These are phyloP conservation scores for Cyberlindnera xylosilytica DNA, from an alignment of 805 yeast species.

Conservation along the genomic window DNA sequence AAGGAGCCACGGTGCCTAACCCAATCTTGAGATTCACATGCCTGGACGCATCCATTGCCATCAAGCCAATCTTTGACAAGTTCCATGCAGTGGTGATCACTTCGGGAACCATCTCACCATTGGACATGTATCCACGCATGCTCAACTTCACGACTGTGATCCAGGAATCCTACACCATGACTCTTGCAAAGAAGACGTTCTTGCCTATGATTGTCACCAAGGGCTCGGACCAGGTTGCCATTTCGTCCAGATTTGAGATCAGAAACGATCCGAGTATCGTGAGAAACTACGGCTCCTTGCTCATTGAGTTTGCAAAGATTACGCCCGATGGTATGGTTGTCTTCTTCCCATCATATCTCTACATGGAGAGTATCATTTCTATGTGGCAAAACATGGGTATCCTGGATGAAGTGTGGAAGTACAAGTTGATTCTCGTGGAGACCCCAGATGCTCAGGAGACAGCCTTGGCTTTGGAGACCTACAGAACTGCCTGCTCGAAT, in stretches of 20 bases:
- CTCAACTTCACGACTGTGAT: slow-evolving; percentile 88
- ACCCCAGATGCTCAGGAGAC: slow-evolving; percentile 99
- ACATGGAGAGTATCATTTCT: slow-evolving; percentile 96
- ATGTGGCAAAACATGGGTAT: slow-evolving; percentile 99
- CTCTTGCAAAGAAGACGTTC: slow-evolving; percentile 86
- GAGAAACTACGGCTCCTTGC: slow-evolving; percentile 89
- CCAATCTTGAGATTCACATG: slow-evolving; percentile 93
- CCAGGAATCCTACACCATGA: slow-evolving; percentile 95
- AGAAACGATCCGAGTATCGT: slow-evolving; percentile 98
- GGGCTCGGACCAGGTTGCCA: slow-evolving; percentile 97
- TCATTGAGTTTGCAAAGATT: slow-evolving; percentile 89
- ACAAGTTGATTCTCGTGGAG: slow-evolving; percentile 89
- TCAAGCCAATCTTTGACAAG: slow-evolving; percentile 92
- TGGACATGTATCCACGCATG: slow-evolving; percentile 99
- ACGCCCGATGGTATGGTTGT: slow-evolving; percentile 99
- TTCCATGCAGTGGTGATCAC: slow-evolving; percentile 92
- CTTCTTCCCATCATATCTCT: slow-evolving; percentile 93
- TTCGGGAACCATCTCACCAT: slow-evolving; percentile 96
- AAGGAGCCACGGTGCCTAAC: slow-evolving; percentile 91
- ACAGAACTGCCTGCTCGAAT: slow-evolving; percentile 92
- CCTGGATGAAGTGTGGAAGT: slow-evolving; percentile 97
- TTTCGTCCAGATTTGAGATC: slow-evolving; percentile 92
- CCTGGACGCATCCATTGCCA: slow-evolving; percentile 96
- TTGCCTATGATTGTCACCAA: slow-evolving; percentile 95
- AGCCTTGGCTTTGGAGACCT: slow-evolving; percentile 90